phyloP scores from a whole-genome alignment of 202 grass and related monocot species.

The Setaria italica region DNA sequence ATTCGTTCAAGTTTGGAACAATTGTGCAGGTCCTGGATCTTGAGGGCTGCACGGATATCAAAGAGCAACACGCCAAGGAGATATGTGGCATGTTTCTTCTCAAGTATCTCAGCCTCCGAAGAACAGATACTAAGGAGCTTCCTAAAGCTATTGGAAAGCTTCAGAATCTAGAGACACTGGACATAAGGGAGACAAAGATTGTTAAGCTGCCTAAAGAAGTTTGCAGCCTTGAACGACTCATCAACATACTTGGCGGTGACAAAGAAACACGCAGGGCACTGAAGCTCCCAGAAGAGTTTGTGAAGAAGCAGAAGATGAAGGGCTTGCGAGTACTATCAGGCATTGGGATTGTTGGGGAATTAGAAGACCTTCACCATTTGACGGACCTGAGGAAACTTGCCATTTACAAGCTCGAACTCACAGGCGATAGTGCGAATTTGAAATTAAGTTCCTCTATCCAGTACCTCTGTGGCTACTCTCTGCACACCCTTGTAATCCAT shows the following conservation, averaged over 20 bases:
- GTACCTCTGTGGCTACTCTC: no score
- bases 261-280: background rate
- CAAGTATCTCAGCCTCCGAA: background rate
- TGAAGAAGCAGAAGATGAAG: background rate
- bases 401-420: background rate
- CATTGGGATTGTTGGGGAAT: background rate
- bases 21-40: constrained; percentile 37
- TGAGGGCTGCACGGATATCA: constrained; percentile 16
- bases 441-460: no score
- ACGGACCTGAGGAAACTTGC: no score
- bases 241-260: background rate
- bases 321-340: background rate
- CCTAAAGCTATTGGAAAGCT: no score
- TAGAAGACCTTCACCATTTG: no score
- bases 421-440: no score
- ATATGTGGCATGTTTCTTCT: constrained; percentile 30
- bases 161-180: no score
- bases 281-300: background rate
- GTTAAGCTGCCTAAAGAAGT: background rate
- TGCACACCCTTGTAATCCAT: no score
- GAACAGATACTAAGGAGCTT: no score
- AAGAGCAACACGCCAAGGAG: background rate
- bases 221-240: background rate
- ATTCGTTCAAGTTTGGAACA: background rate
- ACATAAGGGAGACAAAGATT: no score